Percentiles rank a stretch among this genome's conserved stretches.
These are phyloP conservation scores for Fusarium torreyae DNA, from an alignment of 2,329 filamentous ascomycete species.

Conservation along the genomic window DNA sequence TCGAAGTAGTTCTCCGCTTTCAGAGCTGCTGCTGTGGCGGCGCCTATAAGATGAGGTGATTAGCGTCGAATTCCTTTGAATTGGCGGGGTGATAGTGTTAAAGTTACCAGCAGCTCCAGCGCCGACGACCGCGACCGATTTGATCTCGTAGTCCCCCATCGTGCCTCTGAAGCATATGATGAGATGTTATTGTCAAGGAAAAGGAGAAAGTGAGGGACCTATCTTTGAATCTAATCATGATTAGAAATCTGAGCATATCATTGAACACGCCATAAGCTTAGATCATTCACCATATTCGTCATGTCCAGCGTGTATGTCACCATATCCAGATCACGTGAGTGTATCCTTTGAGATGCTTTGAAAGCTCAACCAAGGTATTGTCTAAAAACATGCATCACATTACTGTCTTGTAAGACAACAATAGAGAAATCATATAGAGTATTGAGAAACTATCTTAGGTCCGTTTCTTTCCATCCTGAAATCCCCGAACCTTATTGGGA, in stretches of 20 bases:
- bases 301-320: constrained; percentile 25
- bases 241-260: not conserved
- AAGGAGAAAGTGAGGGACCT: not conserved
- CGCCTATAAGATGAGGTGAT: constrained; percentile 53
- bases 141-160: constrained; percentile 26
- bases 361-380: too few species aligned
- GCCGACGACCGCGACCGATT: constrained; percentile 43
- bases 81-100: accelerated
- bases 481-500: not conserved
- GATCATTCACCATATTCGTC: constrained; percentile 27
- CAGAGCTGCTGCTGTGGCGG: constrained; percentile 63
- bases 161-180: accelerated
- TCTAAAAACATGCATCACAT: too few species aligned
- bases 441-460: too few species aligned
- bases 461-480: too few species aligned
- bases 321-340: constrained; percentile 17
- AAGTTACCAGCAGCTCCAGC: constrained; percentile 44
- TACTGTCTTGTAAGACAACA: too few species aligned
- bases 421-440: too few species aligned
- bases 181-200: not conserved
- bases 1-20: constrained; percentile 62
- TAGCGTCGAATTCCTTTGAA: accelerated
- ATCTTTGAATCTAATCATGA: not conserved
- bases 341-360: too few species aligned
- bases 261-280: not conserved